Base-by-base conservation (phyloP, 805 yeast species). In the Metschnikowia santaceciliae region DNA sequence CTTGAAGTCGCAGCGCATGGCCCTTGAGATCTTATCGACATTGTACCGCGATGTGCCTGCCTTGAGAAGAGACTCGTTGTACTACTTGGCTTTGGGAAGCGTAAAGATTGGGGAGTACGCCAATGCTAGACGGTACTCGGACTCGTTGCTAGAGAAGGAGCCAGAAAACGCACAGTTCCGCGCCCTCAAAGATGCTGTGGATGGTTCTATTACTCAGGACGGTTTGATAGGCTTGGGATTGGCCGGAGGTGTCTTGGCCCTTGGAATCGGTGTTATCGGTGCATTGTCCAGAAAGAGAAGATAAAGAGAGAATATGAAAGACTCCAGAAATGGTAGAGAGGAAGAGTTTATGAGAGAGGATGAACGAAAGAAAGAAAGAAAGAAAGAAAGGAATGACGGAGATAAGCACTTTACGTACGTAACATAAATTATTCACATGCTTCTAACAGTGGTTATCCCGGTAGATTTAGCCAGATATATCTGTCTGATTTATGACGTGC, bases 141-240 rank as follows among this genome's bases (percentile, higher is more conserved):
- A 91, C 52, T 80, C 87, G 1, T 70, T 94, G 56, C 73, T 88
- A 39, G 74, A 76, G 42, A 83, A 84, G 56, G 99, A 95, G 67
- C 97, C 97, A 0, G 86, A 83, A 22, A 91, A 90, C 65, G 66
- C 74, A 30, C 97, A 94, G 67, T 95, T 91, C 5, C 62, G 75
- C 42, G 80, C 81, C 1, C 74, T 94, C 68, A 82, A 87, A 59
- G 78, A 80, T 52, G 84, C 85, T 62, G 87, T 94, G 22, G 96
- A 90, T 54, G 91, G 86, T 57, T 86, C 84, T 63, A 82, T 94
- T 38, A 86, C 95, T 32, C 82, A 79, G 60, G 97, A 95, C 63
- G 96, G 97, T 0, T 73, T 92, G 50, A 80, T 90, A 52, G 98
- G 98, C 1, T 71, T 92, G 48, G 96, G 96, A 0, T 75, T 94